Evolutionary conservation across 306 rosid genomes (phyloP), one percentile per base, ranked within the genome.

Genomic region (Cucumis cinereus): DNA sequence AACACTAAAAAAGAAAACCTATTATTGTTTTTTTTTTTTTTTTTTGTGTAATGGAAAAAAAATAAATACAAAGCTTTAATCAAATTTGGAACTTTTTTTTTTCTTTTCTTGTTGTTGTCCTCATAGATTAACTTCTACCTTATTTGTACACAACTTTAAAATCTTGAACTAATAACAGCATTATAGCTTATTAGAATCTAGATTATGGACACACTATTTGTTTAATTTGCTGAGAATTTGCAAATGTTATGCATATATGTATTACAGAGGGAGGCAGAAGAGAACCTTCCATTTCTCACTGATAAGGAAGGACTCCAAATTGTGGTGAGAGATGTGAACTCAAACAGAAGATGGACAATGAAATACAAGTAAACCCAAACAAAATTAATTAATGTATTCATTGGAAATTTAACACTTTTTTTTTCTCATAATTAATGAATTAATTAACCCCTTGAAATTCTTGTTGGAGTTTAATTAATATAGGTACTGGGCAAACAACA

Each of bases 401-500:
- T 67, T 23, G 57, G 58, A 45, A 74, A 52, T 74, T 19, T 74
- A 28, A 55, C 40, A 33, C 11, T 8, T 50, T 55, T 73, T 73
- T 38, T 36, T 36, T 10, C 9, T 77, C 35, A 30, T 3, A 13
- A 49, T 77, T 40, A 38, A 28, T 45, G 16, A 8, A 15, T 60
- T 60, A 7, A 71, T 70, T 70, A 43, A 78, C 24, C 30, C 7
- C 15, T 52, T 62, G 15, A 28, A 28, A 62, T 47, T 52, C 58
- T 19, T 50, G 23, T 61, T 53, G 55, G 55, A 35, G 43, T 40
- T 73, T 19, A 54, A 47, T 64, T 67, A 47, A 56, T 67, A 43
- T 79, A 92, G 94, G 82, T 90, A 80, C 36, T 92, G 96, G 94
- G 38, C 23, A 8, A 92, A 92, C 79, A 82, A 83, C 82, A 80